Percentiles rank a stretch among this genome's conserved stretches.
Conservation (phyloP, 495 filamentous ascomycete genomes). For the Letharia lupina region DNA sequence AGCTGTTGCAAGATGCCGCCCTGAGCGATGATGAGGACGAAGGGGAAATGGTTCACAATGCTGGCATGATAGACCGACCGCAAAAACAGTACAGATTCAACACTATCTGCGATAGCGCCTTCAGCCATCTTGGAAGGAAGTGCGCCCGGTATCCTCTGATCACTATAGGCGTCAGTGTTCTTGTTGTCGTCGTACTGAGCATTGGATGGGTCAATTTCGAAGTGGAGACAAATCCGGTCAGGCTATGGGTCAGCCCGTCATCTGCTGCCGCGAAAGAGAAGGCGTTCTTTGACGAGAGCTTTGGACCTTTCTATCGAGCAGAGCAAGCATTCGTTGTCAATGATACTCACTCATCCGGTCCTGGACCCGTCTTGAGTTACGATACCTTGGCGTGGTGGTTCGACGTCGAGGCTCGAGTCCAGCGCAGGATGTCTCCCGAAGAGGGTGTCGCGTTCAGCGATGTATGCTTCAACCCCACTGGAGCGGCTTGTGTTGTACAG, state of each 20-base stretch:
- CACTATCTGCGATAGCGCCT: slow-evolving; percentile 64
- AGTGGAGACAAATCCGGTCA: slow-evolving; percentile 81
- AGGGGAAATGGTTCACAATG: slow-evolving; percentile 64
- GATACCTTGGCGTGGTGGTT: slow-evolving; percentile 92
- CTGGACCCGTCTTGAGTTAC: slow-evolving; percentile 72
- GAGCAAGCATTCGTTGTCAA: slow-evolving; percentile 93
- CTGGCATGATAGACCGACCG: slow-evolving; percentile 60
- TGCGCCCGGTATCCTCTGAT: slow-evolving; percentile 77
- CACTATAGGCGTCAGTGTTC: slow-evolving; percentile 62
- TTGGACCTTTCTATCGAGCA: slow-evolving; percentile 90
- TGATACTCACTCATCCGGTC: slow-evolving; percentile 54
- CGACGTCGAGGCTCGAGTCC: slow-evolving; percentile 70
- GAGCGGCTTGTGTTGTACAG: slow-evolving; percentile 84
- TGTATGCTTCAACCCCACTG: slow-evolving; percentile 90
- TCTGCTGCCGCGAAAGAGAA: slow-evolving; percentile 90
- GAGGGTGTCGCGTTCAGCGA: slow-evolving; percentile 62
- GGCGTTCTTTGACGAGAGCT: slow-evolving; percentile 85
- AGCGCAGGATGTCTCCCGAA: slow-evolving; percentile 55
- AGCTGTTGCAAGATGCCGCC: slow-evolving; percentile 74
- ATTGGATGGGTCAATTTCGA: slow-evolving; percentile 79
- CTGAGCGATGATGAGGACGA: slow-evolving; percentile 88
- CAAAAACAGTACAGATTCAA: slow-evolving; percentile 70
- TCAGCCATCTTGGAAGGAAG: slow-evolving; percentile 70
- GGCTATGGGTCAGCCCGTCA: slow-evolving; percentile 89
- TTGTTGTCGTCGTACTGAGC: slow-evolving; percentile 68